Evolutionary conservation across 1,139 yeast species (phyloP), one percentile per base, ranked within the genome.

Genomic region (Hemisphaericaspora xylanilytica): DNA sequence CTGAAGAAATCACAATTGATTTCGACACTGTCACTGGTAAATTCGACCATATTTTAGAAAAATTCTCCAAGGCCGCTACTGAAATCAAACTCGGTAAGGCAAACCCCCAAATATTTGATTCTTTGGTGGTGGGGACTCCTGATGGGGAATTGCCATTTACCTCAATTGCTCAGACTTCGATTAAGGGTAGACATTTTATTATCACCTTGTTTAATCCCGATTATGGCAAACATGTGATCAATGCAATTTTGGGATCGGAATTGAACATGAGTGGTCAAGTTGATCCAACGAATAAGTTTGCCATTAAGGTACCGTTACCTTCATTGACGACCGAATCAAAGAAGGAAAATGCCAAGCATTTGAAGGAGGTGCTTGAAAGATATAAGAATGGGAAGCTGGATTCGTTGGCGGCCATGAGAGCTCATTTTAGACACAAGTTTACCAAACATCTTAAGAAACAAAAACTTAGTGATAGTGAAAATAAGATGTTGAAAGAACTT

Each of bases 201-300:
- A 75, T 90, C 22, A 88, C 95, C 0, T 92, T 89, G 2, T 90
- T 83, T 59, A 96, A 89, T 52, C 94, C 96, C 9, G 68, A 68
- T 37, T 75, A 86, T 49, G 73, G 80, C 20, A 85, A 86, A 53
- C 73, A 76, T 45, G 76, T 90, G 20, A 73, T 84, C 34, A 80
- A 87, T 43, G 73, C 89, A 0, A 80, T 90, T 29, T 59, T 88
- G 44, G 83, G 77, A 2, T 71, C 90, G 0, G 78, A 77, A 10
- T 62, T 87, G 56, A 85, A 86, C 51, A 64, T 90, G 67, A 87
- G 84, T 44, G 95, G 97, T 1, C 89, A 84, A 52, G 69, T 71
- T 18, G 90, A 87, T 46, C 78, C 86, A 2, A 65, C 77, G 38
- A 85, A 84, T 54, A 80, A 80, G 36, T 95, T 85, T 58, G 73